These are phyloP conservation scores for Drechslerella stenobrocha DNA, from an alignment of 2,329 filamentous ascomycete genomes.

Conservation along the genomic window DNA sequence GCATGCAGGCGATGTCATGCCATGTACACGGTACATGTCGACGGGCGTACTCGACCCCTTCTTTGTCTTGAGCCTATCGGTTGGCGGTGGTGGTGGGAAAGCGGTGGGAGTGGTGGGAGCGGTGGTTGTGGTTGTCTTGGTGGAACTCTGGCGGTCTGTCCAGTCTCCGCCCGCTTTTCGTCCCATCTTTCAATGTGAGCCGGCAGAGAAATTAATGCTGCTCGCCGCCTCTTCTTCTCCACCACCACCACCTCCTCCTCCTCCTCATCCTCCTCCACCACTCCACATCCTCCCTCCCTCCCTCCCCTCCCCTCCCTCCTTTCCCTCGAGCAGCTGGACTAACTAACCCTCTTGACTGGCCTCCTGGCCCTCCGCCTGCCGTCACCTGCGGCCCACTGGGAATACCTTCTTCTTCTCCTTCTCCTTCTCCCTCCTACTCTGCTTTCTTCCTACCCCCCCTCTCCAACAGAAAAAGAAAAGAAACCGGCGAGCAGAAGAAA, in stretches of 20 bases:
- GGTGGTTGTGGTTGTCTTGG: too few relatives aligned
- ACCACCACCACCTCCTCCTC: background rate
- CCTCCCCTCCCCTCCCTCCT: background rate
- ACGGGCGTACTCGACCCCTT: background rate
- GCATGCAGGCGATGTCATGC: constrained; percentile 1
- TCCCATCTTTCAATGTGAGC: constrained; percentile 41
- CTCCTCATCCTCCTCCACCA: constrained; percentile 4
- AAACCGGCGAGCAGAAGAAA: background rate
- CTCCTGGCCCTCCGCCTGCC: constrained; percentile 17
- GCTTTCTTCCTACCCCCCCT: background rate
- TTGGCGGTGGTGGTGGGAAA: too few relatives aligned
- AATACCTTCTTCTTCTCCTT: background rate
- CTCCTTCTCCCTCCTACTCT: constrained; percentile 8
- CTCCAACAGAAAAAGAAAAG: background rate
- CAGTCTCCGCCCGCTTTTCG: constrained; percentile 20
- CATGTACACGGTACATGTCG: constrained; percentile 4
- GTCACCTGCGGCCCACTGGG: constrained; percentile 35
- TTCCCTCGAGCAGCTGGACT: constrained; percentile 14
- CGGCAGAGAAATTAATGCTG: constrained; percentile 13
- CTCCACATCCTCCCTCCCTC: constrained; percentile 8
- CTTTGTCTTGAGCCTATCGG: too few relatives aligned
- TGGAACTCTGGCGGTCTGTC: constrained; percentile 22
- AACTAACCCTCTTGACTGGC: constrained; percentile 19
- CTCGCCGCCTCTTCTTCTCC: constrained; percentile 13
- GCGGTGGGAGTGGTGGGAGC: too few relatives aligned